Evolutionary conservation across 164 flowering plant species (phyloP), one percentile per base, ranked within the genome.

Genomic region (Taxillus chinensis): DNA sequence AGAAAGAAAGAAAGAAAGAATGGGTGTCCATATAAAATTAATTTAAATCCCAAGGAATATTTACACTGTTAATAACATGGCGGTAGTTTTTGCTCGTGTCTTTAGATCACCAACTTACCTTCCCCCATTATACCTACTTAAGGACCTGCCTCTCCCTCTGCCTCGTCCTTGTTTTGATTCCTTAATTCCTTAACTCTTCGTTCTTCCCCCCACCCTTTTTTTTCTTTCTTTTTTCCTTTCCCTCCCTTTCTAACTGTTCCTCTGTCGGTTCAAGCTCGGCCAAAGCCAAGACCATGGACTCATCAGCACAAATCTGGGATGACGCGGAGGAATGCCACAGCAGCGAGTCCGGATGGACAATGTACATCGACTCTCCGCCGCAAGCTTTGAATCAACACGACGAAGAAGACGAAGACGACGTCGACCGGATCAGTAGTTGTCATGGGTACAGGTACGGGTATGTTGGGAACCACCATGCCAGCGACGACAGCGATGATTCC

Each of bases 331-430:
- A 51, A 8, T 51, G 54, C 27, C 54, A 51, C 54, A 51, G 54
- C 54, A 51, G 27, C 10, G 54, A 51, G 15, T 51, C 54, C 27
- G 54, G 54, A 17, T 51, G 54, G 54, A 51, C 54, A n/a, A 51
- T 51, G 54, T 51, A 51, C 54, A 51, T 51, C 10, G 54, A 15
- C 15, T n/a, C 54, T 51, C 54, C 54, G 10, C 27, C 27, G 27
- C 27, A 27, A 27, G 27, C 27, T 27, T 5, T 51, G 6, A 5
- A 51, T 8, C 27, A 51, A 0, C 7, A 15, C 54, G 27, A 3
- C 10, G 54, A 5, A 0, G 54, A 14, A 1, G 54, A 51, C 10
- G 27, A 51, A 5, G 27, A 14, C 1, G 54, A 51, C 10, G 27
- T 2, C 10, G 54, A 51, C 10, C 6, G 8, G n/a, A 27, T 14